phyloP scores from a whole-genome alignment of 352 stramenopile species.

The Phytophthora idaei region DNA sequence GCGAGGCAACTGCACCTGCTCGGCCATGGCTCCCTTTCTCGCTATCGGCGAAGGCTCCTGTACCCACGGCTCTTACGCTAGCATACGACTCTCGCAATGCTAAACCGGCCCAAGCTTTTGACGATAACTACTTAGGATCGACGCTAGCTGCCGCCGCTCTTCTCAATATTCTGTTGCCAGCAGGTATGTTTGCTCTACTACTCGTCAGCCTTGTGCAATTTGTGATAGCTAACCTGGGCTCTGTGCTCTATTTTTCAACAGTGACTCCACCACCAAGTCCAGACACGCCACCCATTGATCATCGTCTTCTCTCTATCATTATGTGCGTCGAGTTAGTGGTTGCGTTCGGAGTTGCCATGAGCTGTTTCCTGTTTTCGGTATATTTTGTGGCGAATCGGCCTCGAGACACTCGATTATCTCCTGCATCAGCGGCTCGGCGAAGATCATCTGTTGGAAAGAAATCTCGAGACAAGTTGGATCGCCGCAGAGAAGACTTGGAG shows the following conservation, averaged over 20 bases:
- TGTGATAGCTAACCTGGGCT: conserved; percentile 9
- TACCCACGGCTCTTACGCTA: conserved; percentile 34
- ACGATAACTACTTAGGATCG: conserved; percentile 62
- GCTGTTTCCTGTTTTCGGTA: conserved; percentile 86
- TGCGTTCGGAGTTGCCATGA: conserved; percentile 78
- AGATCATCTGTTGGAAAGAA: conserved; percentile 31
- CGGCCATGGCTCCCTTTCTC: conserved; percentile 20
- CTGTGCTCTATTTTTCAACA: conserved; percentile 19
- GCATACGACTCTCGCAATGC: conserved; percentile 57
- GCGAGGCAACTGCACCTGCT: conserved; percentile 30
- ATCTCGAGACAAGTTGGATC: conserved; percentile 25
- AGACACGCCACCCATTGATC: conserved; percentile 79
- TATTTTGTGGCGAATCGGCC: conserved; percentile 89
- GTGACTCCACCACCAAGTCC: conserved; percentile 71
- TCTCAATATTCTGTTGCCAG: conserved; percentile 78
- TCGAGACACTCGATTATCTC: conserved; percentile 38
- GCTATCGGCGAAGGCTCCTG: neutral
- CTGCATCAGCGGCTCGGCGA: conserved; percentile 25
- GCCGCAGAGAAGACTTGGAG: conserved; percentile 27
- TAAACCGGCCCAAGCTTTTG: conserved; percentile 38
- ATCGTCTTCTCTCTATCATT: conserved; percentile 83
- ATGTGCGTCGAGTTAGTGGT: conserved; percentile 89
- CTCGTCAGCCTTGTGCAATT: neutral
- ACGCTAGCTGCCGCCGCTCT: conserved; percentile 65
- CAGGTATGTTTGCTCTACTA: conserved; percentile 39